phyloP scores from a whole-genome alignment of 306 rosid genomes.

The Ammopiptanthus mongolicus region DNA sequence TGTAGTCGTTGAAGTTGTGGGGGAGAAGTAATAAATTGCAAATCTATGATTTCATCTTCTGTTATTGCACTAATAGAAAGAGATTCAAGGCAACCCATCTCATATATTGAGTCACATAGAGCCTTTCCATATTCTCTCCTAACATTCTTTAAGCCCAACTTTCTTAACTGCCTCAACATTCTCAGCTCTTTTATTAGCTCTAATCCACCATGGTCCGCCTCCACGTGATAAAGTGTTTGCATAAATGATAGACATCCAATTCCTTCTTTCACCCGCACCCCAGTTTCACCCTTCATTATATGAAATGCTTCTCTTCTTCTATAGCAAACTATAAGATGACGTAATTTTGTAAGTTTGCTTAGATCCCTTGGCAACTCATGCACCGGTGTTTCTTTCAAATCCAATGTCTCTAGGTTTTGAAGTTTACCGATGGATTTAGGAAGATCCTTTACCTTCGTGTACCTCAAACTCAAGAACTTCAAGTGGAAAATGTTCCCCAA shows the following conservation, averaged over 20 bases:
- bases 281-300: background rate
- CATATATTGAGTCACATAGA: background rate
- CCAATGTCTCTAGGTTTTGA: constrained; percentile 7
- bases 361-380: background rate
- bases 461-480: constrained; percentile 6
- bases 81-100: background rate
- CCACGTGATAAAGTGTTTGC: background rate
- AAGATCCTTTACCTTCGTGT: background rate
- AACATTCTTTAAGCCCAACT: constrained; percentile 13
- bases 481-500: background rate
- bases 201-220: background rate
- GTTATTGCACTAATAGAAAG: background rate
- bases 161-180: constrained; percentile 21
- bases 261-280: background rate
- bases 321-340: background rate
- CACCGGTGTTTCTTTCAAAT: background rate
- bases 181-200: constrained; percentile 9
- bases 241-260: background rate
- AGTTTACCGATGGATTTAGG: background rate
- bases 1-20: background rate
- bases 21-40: background rate
- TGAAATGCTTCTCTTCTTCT: background rate
- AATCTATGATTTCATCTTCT: background rate
- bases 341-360: background rate
- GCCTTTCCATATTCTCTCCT: background rate